Percentiles rank a stretch among this genome's conserved stretches.
Conservation (phyloP, 2,329 filamentous ascomycete species). For the Lithohypha guttulata region DNA sequence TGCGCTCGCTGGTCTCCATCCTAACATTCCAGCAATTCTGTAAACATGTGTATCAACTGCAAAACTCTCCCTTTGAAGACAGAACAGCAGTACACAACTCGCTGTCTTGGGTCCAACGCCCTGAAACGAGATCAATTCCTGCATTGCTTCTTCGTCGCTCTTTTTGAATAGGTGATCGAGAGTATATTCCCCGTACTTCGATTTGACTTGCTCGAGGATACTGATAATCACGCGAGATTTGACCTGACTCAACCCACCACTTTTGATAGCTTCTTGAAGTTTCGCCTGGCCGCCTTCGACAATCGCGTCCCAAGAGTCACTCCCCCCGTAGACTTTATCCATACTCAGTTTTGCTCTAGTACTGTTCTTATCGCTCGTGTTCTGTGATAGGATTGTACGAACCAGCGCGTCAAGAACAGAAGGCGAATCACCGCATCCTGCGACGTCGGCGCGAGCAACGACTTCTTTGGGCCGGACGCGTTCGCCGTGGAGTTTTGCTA, state of each 20-base stretch:
- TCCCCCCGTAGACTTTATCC: conserved; percentile 55
- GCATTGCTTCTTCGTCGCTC: conserved; percentile 46
- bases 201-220: conserved; percentile 20
- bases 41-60: conserved; percentile 59
- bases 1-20: conserved; percentile 45
- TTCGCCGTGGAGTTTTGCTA: conserved; percentile 56
- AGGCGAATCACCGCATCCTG: conserved; percentile 59
- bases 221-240: conserved; percentile 37
- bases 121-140: conserved; percentile 46
- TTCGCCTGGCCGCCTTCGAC: conserved; percentile 33
- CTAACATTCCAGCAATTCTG: conserved; percentile 50
- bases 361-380: conserved; percentile 50
- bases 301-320: conserved; percentile 38
- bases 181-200: conserved; percentile 21
- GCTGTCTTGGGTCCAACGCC: conserved; percentile 58
- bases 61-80: conserved; percentile 51
- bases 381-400: conserved; percentile 51
- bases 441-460: conserved; percentile 56
- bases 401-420: conserved; percentile 55
- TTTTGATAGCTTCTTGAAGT: conserved; percentile 32
- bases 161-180: conserved; percentile 51
- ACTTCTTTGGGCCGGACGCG: conserved; percentile 55
- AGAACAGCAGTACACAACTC: conserved; percentile 54
- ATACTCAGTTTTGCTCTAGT: conserved; percentile 64
- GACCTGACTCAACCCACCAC: conserved; percentile 57